A percentile compares a stretch with the other conserved stretches of the same genome.
These are phyloP conservation scores for Phytophthora agathidicida DNA, from an alignment of 352 stramenopile genomes.

Conservation along the genomic window DNA sequence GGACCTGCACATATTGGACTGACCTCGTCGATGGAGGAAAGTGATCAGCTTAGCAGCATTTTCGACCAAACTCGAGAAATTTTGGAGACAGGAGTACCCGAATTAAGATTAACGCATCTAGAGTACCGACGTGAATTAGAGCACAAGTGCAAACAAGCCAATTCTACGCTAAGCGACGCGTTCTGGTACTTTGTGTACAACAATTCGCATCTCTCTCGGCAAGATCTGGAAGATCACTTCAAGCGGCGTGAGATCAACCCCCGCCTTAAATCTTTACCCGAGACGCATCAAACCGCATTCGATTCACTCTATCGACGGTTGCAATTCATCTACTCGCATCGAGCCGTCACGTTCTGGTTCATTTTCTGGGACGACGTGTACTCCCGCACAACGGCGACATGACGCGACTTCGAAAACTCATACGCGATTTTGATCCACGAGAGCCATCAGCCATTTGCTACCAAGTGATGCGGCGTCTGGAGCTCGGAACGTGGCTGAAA, in stretches of 20 bases:
- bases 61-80: slow-evolving; percentile 28
- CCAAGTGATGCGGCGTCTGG: slow-evolving; percentile 31
- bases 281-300: slow-evolving; percentile 24
- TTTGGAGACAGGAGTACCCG: slow-evolving; percentile 21
- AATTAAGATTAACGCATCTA: slow-evolving; percentile 15
- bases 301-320: slow-evolving; percentile 44
- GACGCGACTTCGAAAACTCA: slow-evolving; percentile 23
- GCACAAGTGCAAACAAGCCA: slow-evolving; percentile 21
- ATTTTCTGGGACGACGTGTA: slow-evolving; percentile 60
- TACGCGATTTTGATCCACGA: slow-evolving; percentile 29
- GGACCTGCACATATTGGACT: slow-evolving; percentile 37
- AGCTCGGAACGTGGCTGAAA: slow-evolving; percentile 35
- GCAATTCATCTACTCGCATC: slow-evolving; percentile 38
- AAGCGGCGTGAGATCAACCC: slow-evolving; percentile 31
- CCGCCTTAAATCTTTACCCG: slow-evolving; percentile 15
- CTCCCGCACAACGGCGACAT: slow-evolving; percentile 44
- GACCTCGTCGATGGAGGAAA: slow-evolving; percentile 37
- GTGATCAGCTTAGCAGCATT: slow-evolving; percentile 24
- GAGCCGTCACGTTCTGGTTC: slow-evolving; percentile 44
- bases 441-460: slow-evolving; percentile 42
- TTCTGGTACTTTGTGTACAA: slow-evolving; percentile 66
- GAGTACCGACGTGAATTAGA: slow-evolving; percentile 36
- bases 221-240: slow-evolving; percentile 35
- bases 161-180: slow-evolving; percentile 39
- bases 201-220: slow-evolving; percentile 28